Base-by-base conservation (phyloP, 2,329 filamentous ascomycete species). In the Colletotrichum zoysiae region DNA sequence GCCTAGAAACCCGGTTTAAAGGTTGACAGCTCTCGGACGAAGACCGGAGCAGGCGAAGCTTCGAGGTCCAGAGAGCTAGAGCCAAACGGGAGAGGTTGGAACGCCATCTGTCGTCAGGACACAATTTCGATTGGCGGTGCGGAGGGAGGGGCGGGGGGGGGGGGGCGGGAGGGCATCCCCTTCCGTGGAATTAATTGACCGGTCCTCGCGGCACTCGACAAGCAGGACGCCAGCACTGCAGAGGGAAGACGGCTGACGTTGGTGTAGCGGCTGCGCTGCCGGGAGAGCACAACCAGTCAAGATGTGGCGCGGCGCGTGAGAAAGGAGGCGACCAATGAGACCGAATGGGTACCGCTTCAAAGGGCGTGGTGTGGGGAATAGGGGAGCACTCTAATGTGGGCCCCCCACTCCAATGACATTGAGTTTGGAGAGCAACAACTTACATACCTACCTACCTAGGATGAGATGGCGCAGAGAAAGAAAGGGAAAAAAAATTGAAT, bases 401-500 rank as follows among this genome's bases (percentile, higher is more conserved):
- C 6, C 35, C 35, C 57, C 35, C 46, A 58, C 59, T 60, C 33
- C 14, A 14, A 58, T 63, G 65, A 61, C 58, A 56, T 63, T 48
- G 65, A 57, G 62, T 67, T 63, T 62, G 65, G 65, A 67, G 46
- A 67, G 56, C 38, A 30, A 40, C 20, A 12, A 50, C 48, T 2
- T 44, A 18, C 40, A 42, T 42, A n/a, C n/a, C n/a, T n/a, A n/a
- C n/a, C n/a, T n/a, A n/a, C n/a, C n/a, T n/a, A 42, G 62, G 26
- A 53, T 26, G 23, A 23, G 48, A 51, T 18, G 38, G 44, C n/a
- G 20, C 3, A 40, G 18, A 14, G 33, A 33, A n/a, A 30, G 5
- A 35, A 20, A 44, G 1, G 20, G 2, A 20, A 20, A 42, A 63
- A 53, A 53, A 44, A n/a, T 42, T 1, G 3, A 44, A 20, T 20